Evolutionary conservation across 352 stramenopile genomes (phyloP).

Genomic region (Pythium plurisporium): DNA sequence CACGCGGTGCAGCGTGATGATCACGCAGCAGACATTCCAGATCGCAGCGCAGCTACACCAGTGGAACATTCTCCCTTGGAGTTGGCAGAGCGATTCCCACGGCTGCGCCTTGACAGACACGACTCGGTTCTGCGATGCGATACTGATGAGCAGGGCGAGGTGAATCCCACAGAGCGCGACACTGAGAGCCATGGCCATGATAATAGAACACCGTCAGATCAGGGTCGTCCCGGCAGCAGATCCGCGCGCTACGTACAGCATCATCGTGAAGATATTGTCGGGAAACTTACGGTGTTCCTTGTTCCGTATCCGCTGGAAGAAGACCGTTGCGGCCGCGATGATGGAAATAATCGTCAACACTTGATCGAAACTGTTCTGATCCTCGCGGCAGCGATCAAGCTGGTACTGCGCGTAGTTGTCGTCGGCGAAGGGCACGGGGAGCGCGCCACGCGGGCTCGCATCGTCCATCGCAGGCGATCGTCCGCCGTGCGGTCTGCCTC

Average conservation of each 20-base stretch:
- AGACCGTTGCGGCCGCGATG: constrained; percentile 17
- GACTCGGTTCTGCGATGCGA: constrained; percentile 25
- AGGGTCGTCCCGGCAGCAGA: not conserved
- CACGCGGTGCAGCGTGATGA: constrained; percentile 17
- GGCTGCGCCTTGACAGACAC: constrained; percentile 15
- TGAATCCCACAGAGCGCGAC: constrained; percentile 26
- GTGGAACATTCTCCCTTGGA: constrained; percentile 29
- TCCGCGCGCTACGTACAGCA: constrained; percentile 18
- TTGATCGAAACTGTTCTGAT: constrained; percentile 30
- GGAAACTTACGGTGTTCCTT: constrained; percentile 31
- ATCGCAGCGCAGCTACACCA: constrained; percentile 31
- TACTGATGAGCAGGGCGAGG: constrained; percentile 29
- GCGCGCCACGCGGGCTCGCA: not conserved
- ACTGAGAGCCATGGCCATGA: not conserved
- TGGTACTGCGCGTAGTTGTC: constrained; percentile 27
- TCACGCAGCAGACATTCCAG: constrained; percentile 28
- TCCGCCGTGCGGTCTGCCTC: no score
- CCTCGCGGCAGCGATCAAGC: constrained; percentile 20
- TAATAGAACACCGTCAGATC: not conserved
- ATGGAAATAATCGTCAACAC: constrained; percentile 28
- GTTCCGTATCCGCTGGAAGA: constrained; percentile 26
- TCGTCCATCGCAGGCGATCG: constrained; percentile 1
- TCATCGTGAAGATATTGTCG: constrained; percentile 28
- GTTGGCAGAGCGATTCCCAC: constrained; percentile 24
- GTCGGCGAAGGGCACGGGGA: constrained; percentile 15